A percentile compares a stretch with the other conserved stretches of the same genome.
Conservation (phyloP, 805 yeast genomes). For the Pichia ethanolica region DNA sequence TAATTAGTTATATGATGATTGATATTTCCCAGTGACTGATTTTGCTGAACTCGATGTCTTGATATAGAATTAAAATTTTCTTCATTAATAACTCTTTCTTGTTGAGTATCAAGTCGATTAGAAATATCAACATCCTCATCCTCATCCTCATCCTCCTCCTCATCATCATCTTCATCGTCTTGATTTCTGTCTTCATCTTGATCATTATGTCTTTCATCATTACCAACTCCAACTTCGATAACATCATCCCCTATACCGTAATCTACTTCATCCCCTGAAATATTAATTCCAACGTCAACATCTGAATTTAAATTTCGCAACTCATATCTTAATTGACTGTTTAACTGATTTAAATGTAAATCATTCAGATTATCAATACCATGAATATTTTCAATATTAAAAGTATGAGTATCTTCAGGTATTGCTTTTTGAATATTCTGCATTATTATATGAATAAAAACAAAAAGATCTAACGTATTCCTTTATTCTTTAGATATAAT, state of each 20-base stretch:
- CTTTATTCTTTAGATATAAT: too few relatives aligned
- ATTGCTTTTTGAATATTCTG: slow-evolving; percentile 1
- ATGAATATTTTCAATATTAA: slow-evolving; percentile 5
- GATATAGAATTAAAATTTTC: too few relatives aligned
- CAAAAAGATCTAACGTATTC: too few relatives aligned
- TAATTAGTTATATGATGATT: too few relatives aligned
- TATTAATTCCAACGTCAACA: slow-evolving; percentile 2
- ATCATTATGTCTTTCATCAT: not conserved
- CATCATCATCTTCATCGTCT: not conserved
- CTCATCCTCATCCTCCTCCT: not conserved
- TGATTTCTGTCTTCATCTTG: too few relatives aligned
- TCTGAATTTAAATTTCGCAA: slow-evolving; percentile 6
- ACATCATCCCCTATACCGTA: slow-evolving; percentile 1
- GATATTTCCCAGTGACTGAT: too few relatives aligned
- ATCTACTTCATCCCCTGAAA: slow-evolving; percentile 2
- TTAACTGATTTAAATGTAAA: slow-evolving; percentile 7
- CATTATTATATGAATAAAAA: not conserved
- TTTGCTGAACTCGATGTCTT: too few relatives aligned
- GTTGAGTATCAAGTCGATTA: too few relatives aligned
- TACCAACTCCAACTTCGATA: not conserved
- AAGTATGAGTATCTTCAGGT: slow-evolving; percentile 4
- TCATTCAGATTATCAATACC: slow-evolving; percentile 8
- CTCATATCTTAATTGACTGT: slow-evolving; percentile 8
- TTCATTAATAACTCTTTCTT: too few relatives aligned
- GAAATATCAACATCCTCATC: not conserved